Conservation (phyloP, 495 filamentous ascomycete genomes). For the Penicillium malachiteum region DNA sequence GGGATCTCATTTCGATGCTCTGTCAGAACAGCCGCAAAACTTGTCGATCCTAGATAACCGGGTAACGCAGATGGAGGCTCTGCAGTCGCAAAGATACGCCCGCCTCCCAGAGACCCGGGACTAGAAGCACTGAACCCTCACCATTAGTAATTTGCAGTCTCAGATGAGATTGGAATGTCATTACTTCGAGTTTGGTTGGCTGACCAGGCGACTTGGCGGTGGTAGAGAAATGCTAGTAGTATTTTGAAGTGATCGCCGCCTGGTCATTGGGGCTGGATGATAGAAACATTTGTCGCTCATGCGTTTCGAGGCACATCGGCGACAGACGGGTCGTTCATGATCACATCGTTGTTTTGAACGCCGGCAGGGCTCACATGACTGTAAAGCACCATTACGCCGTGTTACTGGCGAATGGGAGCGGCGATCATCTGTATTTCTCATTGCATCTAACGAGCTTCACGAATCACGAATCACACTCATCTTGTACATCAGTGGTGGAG, state of each 20-base stretch:
- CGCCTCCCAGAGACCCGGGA: slow-evolving; percentile 23
- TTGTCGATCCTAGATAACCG: slow-evolving; percentile 52
- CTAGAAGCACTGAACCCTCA: slow-evolving; percentile 24
- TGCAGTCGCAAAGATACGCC: slow-evolving; percentile 22
- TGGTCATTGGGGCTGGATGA: slow-evolving; percentile 47
- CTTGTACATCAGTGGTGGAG: no score
- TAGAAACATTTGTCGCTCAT: slow-evolving; percentile 40
- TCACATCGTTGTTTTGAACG: slow-evolving; percentile 53
- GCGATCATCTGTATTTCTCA: slow-evolving; percentile 21
- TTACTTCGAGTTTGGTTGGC: slow-evolving; percentile 31
- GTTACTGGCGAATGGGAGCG: slow-evolving; percentile 28
- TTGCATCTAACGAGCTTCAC: slow-evolving; percentile 2
- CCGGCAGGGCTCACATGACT: slow-evolving; percentile 54
- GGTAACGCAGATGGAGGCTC: slow-evolving; percentile 31
- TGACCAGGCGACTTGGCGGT: slow-evolving; percentile 14
- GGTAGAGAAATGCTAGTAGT: slow-evolving; percentile 6
- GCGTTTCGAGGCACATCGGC: slow-evolving; percentile 34
- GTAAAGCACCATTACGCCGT: slow-evolving; percentile 47
- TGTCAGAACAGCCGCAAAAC: slow-evolving; percentile 47
- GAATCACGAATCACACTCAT: neutral
- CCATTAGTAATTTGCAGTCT: neutral
- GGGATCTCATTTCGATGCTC: slow-evolving; percentile 40
- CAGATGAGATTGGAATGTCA: neutral
- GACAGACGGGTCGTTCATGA: slow-evolving; percentile 40
- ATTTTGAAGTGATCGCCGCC: slow-evolving; percentile 18